Evolutionary conservation across 2,329 filamentous ascomycete genomes (phyloP), one percentile per base, ranked within the genome.

Genomic region (Moelleriella libera): DNA sequence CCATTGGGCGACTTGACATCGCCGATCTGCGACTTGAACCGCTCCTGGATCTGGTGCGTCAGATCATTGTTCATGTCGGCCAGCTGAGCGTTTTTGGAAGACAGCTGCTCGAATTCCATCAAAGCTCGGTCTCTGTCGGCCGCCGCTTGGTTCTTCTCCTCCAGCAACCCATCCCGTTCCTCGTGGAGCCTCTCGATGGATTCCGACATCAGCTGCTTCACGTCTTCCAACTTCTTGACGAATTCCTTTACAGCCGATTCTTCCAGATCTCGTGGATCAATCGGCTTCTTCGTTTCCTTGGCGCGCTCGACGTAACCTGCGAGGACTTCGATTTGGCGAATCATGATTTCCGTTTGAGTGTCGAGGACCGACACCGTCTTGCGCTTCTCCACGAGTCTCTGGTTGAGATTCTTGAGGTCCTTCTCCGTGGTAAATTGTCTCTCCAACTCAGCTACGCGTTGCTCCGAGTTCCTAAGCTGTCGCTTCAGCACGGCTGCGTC

Each of bases 311-410:
- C 80, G 60, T 92, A 90, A 43, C 89, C 87, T 4, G 88, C 89
- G 57, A 96, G 76, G 39, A 90, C 83, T 59, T 94, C 88, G 14
- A 97, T 72, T 63, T 97, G 88, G 41, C 86, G 83, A 57, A 97
- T 86, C 67, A 95, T 90, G 63, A 97, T 89, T 65, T 97, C 90
- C 45, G 88, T 88, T 65, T 96, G 88, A 0, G 89, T 90, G 61
- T 97, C 90, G 46, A 97, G 72, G 14, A 94, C 85, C 6, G 90
- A 90, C 62, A 98, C 92, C 0, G 92, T 97, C 58, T 94, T 95
- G 49, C 92, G 78, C 69, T 97, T 97, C 65, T 97, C 89, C 37
- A 85, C 75, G 29, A 97, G 70, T 60, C 89, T 90, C 56, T 84
- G 88, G 64, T 94, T 94, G 31, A 94, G 80, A 56, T 82, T 83